These are phyloP conservation scores for Zygoascus bituminiphila DNA, from an alignment of 805 yeast species.

Conservation along the genomic window DNA sequence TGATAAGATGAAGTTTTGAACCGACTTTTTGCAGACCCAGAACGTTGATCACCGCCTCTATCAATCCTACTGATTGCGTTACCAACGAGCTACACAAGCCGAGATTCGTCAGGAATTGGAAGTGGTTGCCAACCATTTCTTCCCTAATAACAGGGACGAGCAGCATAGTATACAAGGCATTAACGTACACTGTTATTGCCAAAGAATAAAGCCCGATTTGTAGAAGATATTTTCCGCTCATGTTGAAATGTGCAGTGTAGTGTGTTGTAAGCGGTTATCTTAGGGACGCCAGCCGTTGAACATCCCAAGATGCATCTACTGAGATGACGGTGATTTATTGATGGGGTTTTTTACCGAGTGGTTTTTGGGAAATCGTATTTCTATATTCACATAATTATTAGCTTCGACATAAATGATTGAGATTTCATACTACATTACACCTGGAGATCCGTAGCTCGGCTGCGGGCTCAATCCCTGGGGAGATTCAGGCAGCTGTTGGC, in stretches of 20 bases:
- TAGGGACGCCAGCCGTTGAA: background rate
- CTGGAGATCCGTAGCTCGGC: slow-evolving; percentile 1
- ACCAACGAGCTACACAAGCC: slow-evolving; percentile 23
- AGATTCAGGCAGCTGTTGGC: background rate
- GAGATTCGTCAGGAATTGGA: slow-evolving; percentile 27
- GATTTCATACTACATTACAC: background rate
- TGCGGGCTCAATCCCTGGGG: background rate
- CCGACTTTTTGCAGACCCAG: slow-evolving; percentile 15
- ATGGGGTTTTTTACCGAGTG: no score
- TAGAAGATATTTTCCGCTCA: background rate
- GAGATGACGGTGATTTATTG: no score
- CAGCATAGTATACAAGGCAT: slow-evolving; percentile 2
- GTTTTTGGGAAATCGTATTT: no score
- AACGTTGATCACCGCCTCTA: slow-evolving; percentile 9
- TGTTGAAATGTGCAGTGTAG: background rate
- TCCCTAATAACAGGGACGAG: slow-evolving; percentile 9
- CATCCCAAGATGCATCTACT: background rate
- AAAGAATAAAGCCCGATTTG: background rate
- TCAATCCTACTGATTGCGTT: slow-evolving; percentile 24
- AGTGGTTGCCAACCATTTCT: slow-evolving; percentile 29
- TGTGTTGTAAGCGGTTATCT: background rate
- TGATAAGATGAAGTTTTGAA: slow-evolving; percentile 3
- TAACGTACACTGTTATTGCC: background rate
- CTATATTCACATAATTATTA: no score
- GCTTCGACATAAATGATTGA: no score